A percentile compares a stretch with the other conserved stretches of the same genome.
Conservation (phyloP, 805 yeast genomes). For the Metschnikowia lachancei region DNA sequence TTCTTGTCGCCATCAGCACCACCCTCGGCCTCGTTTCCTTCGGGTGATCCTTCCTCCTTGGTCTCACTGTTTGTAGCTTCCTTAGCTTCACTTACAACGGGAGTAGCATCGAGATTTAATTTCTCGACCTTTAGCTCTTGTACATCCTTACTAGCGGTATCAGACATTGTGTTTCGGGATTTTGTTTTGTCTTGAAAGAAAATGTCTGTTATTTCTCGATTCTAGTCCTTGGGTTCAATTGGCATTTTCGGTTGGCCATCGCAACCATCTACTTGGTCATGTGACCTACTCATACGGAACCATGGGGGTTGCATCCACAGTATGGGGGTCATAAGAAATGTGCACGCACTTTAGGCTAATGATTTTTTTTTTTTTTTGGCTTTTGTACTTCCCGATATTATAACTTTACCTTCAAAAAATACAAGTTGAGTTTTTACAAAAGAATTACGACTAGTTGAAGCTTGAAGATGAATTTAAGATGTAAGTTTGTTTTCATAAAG, state of each 20-base stretch:
- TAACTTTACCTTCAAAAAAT: too few species aligned
- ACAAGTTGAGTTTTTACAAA: too few species aligned
- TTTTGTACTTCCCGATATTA: too few species aligned
- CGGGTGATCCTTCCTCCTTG: not conserved
- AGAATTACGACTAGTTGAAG: too few species aligned
- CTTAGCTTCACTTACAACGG: not conserved
- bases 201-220: not conserved
- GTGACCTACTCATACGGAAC: too few species aligned
- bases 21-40: slow-evolving; percentile 29
- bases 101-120: slow-evolving; percentile 10
- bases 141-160: slow-evolving; percentile 2
- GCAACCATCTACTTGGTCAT: too few species aligned
- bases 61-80: slow-evolving; percentile 28
- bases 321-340: too few species aligned
- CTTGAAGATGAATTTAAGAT: too few species aligned
- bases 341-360: too few species aligned
- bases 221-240: not conserved
- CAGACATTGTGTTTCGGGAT: not conserved
- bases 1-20: slow-evolving; percentile 12
- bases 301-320: too few species aligned
- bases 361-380: too few species aligned
- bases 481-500: not conserved
- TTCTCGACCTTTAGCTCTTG: slow-evolving; percentile 14
- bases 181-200: not conserved
- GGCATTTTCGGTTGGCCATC: not conserved